Evolutionary conservation across 495 filamentous ascomycete species (phyloP), one percentile per base, ranked within the genome.

Genomic region (Lasiosphaeriaceae sp.): DNA sequence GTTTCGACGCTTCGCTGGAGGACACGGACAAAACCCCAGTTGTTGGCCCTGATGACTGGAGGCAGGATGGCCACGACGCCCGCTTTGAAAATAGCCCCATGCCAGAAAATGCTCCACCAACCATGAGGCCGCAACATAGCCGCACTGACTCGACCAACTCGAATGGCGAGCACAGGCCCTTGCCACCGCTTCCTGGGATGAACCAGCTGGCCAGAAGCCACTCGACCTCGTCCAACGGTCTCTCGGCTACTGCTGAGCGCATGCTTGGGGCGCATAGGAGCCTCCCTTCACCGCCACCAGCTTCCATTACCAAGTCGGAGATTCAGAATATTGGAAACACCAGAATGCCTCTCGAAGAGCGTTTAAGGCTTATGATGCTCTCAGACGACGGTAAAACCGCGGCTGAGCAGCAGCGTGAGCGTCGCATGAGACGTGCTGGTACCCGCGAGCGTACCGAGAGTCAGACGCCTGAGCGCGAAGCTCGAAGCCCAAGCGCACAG

Each of bases 1-100:
- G 90, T 71, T 96, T 96, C 64, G 92, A 96, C 71, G 91, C 87
- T 3, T 93, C 90, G 3, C 80, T 96, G 22, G 93, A 97, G 71
- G 94, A 98, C 66, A 89, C 90, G 19, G 91, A 96, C 61, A 96
- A 97, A 75, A 97, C 95, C 0, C 93, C 94, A 2, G 95, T 98
- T 20, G 94, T 98, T 24, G 81, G 95, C 47, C 94, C 94, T 2
- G 95, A 97, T 61, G 91, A 96, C 63, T 98, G 94, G 94, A 83
- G 88, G 45, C 88, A 90, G 59, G 87, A 87, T 52, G 75, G 76
- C 47, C 77, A 86, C 2, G 88, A 89, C 20, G 85, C 94, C 49
- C 82, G 84, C 0, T 96, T 90, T 63, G 80, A 86, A n/a, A 82
- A 78, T 43, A 86, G 84, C 62, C 84, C 86, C 9, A 80, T 77